Conservation (phyloP, 1,139 yeast species). For the Candida sp. region DNA sequence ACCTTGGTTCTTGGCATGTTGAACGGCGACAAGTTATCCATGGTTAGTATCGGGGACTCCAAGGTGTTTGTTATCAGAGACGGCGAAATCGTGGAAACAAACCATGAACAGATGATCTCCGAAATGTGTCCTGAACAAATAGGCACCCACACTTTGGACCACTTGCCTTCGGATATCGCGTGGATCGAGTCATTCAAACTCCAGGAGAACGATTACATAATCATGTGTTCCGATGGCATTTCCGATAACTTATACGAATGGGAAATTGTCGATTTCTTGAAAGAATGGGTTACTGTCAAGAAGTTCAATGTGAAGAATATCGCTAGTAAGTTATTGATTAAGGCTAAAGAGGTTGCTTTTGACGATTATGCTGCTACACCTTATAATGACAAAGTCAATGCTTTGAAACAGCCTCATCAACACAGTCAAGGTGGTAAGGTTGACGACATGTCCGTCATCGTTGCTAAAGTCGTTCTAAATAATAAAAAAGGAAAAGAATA, state of each 20-base stretch:
- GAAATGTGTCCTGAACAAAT: conserved; percentile 59
- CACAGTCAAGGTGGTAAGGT: conserved; percentile 56
- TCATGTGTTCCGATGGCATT: conserved; percentile 59
- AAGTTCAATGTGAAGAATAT: conserved; percentile 37
- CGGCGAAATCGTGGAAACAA: conserved; percentile 47
- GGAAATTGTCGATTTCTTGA: conserved; percentile 46
- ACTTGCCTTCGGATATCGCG: conserved; percentile 54
- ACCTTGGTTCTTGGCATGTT: conserved; percentile 57
- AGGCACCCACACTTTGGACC: conserved; percentile 53
- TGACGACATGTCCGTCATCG: conserved; percentile 58
- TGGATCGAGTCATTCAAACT: conserved; percentile 49
- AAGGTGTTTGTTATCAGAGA: conserved; percentile 53
- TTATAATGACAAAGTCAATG: conserved; percentile 54
- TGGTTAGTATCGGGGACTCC: conserved; percentile 62
- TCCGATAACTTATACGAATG: conserved; percentile 55
- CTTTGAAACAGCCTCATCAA: conserved; percentile 39
- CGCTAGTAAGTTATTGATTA: conserved; percentile 42
- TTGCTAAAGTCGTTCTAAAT: conserved; percentile 42
- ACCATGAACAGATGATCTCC: conserved; percentile 52
- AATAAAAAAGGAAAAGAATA: conserved; percentile 5
- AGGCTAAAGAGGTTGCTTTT: conserved; percentile 55
- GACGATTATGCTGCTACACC: conserved; percentile 61
- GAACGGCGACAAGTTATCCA: conserved; percentile 49
- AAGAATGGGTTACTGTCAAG: conserved; percentile 31
- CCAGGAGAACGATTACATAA: conserved; percentile 44